Conservation (phyloP, 139 green algal genomes). For the Chlamydomonas schloesseri region DNA sequence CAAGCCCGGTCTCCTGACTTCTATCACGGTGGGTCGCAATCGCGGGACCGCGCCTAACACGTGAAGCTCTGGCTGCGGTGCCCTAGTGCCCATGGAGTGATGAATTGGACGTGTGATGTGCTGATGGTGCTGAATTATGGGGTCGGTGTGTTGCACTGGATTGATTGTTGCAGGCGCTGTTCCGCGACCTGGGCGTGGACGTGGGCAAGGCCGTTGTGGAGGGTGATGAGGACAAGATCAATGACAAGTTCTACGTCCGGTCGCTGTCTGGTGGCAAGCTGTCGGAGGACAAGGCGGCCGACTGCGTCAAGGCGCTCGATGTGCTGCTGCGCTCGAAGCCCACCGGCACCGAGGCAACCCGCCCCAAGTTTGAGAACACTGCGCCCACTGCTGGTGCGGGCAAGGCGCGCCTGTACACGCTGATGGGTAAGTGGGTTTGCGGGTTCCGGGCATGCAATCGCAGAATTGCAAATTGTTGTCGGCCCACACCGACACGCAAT, state of each 20-base stretch:
- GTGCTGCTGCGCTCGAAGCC: slow-evolving; percentile 56
- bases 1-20: slow-evolving; percentile 81
- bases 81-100: no score
- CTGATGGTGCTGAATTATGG: background rate
- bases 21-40: slow-evolving; percentile 78
- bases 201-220: slow-evolving; percentile 74
- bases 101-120: no score
- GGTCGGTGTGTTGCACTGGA: no score
- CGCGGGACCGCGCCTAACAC: slow-evolving; percentile 66
- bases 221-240: slow-evolving; percentile 55
- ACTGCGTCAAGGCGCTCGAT: slow-evolving; percentile 71
- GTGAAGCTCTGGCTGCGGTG: background rate
- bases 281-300: slow-evolving; percentile 54
- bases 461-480: background rate
- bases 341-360: background rate
- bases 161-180: slow-evolving; percentile 46
- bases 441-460: no score
- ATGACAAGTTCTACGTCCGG: slow-evolving; percentile 90
- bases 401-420: slow-evolving; percentile 80
- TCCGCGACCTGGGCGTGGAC: slow-evolving; percentile 88
- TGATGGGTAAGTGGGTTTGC: slow-evolving; percentile 77
- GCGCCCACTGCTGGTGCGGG: background rate
- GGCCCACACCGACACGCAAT: background rate
- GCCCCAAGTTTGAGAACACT: slow-evolving; percentile 60
- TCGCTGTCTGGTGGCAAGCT: slow-evolving; percentile 73